Evolutionary conservation across 257 asterid species (phyloP).

Genomic region (Rubia yunnanensis): DNA sequence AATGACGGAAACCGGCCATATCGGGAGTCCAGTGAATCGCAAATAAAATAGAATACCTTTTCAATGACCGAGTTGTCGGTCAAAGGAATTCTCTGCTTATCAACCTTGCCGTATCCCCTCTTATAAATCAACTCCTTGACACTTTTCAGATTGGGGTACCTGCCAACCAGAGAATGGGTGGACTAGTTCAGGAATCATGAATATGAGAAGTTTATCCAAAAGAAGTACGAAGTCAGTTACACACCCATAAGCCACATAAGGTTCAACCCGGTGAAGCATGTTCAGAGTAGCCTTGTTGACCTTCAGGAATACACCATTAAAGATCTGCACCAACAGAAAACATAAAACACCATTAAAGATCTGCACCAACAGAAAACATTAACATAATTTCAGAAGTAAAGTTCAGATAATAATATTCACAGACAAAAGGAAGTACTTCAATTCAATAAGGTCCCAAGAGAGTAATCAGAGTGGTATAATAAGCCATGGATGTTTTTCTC

Average conservation of each 20-base stretch:
- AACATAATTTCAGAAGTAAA: no score
- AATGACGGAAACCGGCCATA: constrained; percentile 5
- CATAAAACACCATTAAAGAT: no score
- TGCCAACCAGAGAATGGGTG: no score
- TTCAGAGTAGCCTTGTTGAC: constrained; percentile 68
- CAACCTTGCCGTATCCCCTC: constrained; percentile 62
- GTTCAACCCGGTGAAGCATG: constrained; percentile 73
- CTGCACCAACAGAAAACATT: no score
- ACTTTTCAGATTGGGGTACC: constrained; percentile 68
- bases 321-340: constrained; percentile 50
- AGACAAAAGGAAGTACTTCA: no score
- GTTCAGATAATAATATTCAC: no score
- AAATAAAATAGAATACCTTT: constrained; percentile 28
- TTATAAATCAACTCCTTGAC: constrained; percentile 59
- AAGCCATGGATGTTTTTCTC: no score
- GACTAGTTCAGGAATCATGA: no score
- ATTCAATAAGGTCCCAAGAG: no score
- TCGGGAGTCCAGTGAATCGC: background rate
- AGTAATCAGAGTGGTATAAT: no score
- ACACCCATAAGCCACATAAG: constrained; percentile 67
- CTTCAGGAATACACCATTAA: constrained; percentile 65
- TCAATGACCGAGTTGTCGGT: constrained; percentile 58
- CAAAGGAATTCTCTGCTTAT: constrained; percentile 66
- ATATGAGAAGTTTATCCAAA: no score
- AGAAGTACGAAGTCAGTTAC: background rate